Evolutionary conservation across 176 grass and related monocot species (phyloP), one percentile per base, ranked within the genome.

Genomic region (Rhynchospora tenuis): DNA sequence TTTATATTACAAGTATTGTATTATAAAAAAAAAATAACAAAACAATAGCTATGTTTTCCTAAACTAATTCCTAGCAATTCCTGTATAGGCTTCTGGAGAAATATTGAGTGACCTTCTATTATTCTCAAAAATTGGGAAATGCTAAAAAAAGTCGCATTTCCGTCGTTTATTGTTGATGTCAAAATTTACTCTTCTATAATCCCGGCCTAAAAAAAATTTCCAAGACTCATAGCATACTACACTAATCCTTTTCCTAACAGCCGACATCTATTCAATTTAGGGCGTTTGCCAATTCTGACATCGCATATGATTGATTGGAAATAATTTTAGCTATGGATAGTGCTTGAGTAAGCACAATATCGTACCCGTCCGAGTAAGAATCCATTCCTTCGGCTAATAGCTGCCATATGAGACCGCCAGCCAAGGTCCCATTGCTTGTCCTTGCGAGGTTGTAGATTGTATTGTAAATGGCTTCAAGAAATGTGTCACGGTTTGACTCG

Each of bases 391-490:
- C 60, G 2, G 70, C 48, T 27, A 86, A 38, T 51, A 89, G 22
- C 56, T 89, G 88, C 84, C 84, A 89, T 16, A 86, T 47, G 4
- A 89, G 55, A 43, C 87, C 83, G 0, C 87, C 87, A 0, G 64
- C 67, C 75, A 78, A 59, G 17, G 67, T 83, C 3, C 78, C 78
- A 7, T 64, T 33, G 19, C 88, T 81, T 22, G 14, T 55, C 51
- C 17, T 61, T 31, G 88, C 59, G 8, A 66, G 57, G 38, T 17
- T 50, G 69, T 86, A 72, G 44, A 89, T 83, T 16, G 11, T 23
- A 0, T 15, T 14, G 58, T 86, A 86, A 4, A 86, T 73, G 7
- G 47, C 6, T 54, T 19, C 9, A 1, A 86, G 29, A 64, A 81
- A 83, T 0, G 7, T 6, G 23, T 86, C 69, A 0, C 84, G 59